Evolutionary conservation across 257 asterid genomes (phyloP).

Genomic region (Nicotiana tabacum): DNA sequence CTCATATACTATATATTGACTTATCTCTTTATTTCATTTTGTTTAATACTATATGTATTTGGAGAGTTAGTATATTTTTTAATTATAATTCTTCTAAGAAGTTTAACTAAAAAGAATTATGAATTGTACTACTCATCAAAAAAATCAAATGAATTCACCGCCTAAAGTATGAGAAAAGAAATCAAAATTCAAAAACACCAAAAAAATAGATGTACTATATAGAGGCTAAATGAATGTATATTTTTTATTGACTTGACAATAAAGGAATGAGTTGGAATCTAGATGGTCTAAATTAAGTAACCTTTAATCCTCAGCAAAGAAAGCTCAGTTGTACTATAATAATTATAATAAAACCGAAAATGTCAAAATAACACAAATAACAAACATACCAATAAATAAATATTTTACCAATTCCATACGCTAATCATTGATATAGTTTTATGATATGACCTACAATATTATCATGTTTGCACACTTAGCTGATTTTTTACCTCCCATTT

Average conservation of each 20-base stretch:
- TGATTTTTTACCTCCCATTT: not conserved
- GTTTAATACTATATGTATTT: too few relatives aligned
- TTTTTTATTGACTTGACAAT: not conserved
- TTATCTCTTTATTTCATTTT: not conserved
- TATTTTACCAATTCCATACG: not conserved
- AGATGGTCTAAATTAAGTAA: not conserved
- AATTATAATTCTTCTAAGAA: too few relatives aligned
- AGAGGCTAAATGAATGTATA: not conserved
- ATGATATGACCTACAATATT: not conserved
- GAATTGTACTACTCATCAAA: not conserved
- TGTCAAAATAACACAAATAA: not conserved
- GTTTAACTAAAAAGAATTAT: not conserved
- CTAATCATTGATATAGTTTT: not conserved
- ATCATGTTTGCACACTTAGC: not conserved
- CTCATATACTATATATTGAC: not conserved
- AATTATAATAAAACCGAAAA: not conserved
- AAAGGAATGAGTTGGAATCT: not conserved
- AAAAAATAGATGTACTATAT: not conserved
- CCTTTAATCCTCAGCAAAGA: not conserved
- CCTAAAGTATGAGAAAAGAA: not conserved
- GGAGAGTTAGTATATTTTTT: too few relatives aligned
- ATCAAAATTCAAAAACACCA: not conserved
- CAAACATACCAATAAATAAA: not conserved
- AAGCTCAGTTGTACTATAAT: not conserved
- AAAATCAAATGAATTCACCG: not conserved